phyloP scores from a whole-genome alignment of 306 rosid genomes.

The Macrotyloma uniflorum region DNA sequence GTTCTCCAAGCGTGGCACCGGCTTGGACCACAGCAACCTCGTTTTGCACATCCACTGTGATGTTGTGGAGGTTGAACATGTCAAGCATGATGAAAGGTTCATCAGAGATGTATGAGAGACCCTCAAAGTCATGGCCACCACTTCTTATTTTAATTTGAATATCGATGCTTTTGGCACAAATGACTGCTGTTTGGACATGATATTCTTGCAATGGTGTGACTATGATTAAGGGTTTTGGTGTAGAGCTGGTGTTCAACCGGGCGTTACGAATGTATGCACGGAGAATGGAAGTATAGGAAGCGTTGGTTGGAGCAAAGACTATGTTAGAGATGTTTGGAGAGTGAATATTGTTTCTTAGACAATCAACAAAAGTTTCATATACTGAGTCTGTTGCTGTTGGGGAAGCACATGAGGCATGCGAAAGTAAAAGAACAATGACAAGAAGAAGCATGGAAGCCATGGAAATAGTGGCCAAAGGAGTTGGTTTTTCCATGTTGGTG shows the following conservation, averaged over 20 bases:
- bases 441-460: background rate
- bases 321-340: background rate
- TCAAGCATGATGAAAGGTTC: slow-evolving; percentile 1
- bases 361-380: background rate
- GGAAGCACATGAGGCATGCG: background rate
- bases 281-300: background rate
- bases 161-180: background rate
- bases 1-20: slow-evolving; percentile 25
- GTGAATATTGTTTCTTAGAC: background rate
- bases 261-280: background rate
- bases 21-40: slow-evolving; percentile 22
- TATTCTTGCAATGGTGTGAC: background rate
- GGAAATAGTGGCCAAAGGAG: background rate
- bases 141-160: background rate
- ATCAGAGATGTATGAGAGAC: background rate
- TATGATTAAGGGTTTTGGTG: background rate
- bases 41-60: background rate
- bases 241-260: background rate
- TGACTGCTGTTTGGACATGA: background rate
- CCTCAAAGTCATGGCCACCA: slow-evolving; percentile 6
- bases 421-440: background rate
- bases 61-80: slow-evolving; percentile 2
- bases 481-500: background rate
- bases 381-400: background rate
- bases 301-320: background rate